phyloP scores from a whole-genome alignment of 495 filamentous ascomycete genomes.

The Tuber brumale region DNA sequence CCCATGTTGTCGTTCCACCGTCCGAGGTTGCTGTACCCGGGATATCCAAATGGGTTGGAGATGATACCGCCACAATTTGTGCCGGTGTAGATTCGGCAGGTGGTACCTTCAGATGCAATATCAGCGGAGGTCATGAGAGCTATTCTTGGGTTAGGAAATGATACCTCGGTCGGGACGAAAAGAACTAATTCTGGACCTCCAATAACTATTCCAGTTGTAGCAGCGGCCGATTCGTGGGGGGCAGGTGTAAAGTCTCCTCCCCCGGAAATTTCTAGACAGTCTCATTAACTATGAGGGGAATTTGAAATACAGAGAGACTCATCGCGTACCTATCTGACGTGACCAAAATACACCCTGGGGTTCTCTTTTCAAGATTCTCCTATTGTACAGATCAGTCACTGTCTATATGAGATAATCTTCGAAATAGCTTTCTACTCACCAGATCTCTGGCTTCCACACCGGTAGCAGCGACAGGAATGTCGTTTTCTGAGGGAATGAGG shows the following conservation, averaged over 20 bases:
- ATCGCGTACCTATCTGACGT: not conserved
- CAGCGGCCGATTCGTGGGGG: not conserved
- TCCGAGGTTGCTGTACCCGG: not conserved
- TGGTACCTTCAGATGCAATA: not conserved
- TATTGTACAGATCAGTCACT: not conserved
- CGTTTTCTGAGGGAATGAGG: too few relatives aligned
- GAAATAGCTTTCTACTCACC: not conserved
- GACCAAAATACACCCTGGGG: not conserved
- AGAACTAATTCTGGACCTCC: not conserved
- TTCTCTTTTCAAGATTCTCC: not conserved
- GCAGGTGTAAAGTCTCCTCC: not conserved
- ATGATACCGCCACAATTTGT: accelerated
- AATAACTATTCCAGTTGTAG: not conserved
- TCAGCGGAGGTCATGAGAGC: not conserved
- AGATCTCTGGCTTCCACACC: not conserved
- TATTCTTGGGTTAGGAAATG: not conserved
- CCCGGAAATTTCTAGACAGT: not conserved
- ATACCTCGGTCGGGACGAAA: not conserved
- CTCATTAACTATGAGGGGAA: not conserved
- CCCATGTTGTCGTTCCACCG: not conserved
- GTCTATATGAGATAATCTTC: not conserved
- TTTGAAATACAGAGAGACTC: not conserved
- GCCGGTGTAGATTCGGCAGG: not conserved
- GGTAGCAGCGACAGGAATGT: not conserved
- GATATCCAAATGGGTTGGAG: not conserved